Base-by-base conservation (phyloP, 2,329 filamentous ascomycete species). In the Aspergillus sp. region DNA sequence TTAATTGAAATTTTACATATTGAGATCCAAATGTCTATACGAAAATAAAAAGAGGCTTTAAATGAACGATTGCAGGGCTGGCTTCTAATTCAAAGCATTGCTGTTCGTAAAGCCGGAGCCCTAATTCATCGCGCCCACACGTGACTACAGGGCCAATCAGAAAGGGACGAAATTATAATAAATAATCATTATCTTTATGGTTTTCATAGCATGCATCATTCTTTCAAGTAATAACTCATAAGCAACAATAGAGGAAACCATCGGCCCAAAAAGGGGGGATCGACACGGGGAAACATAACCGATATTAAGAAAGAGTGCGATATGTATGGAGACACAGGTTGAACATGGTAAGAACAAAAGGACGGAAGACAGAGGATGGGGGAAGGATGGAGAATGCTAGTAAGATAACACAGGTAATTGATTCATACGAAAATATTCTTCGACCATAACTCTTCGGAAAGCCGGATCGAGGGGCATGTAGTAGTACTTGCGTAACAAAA, bases 221-320 rank as follows among this genome's bases (percentile, higher is more conserved):
- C 25, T 12, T 53, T 50, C 53, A 52, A 51, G 52, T 33, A 50
- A 57, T 52, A 56, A 55, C 53, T 51, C 56, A 54, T 49, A 51
- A 54, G 53, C 47, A 53, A 61, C 55, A 56, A 48, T 30, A 30
- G 25, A 7, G 53, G 43, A 50, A 49, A 46, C 46, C 42, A 35
- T 35, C 44, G 48, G 54, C 41, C 35, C 48, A 53, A 51, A 49
- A 44, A 52, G 51, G 22, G 25, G 25, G 9, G 12, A 30, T 30
- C 9, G 4, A 30, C 10, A 30, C 25, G 10, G 25, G 25, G 25
- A 10, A 30, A 10, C 3, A 30, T 30, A 30, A 12, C 25, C 10
- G 25, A 52, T 41, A 47, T 43, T 25, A 45, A 33, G 43, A 47
- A 54, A 51, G 49, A 37, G 37, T 47, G 49, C 46, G 44, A 46